Percentiles rank a stretch among this genome's conserved stretches.
Conservation (phyloP, 768 basidiomycete genomes). For the Neoboletus magnificus region DNA sequence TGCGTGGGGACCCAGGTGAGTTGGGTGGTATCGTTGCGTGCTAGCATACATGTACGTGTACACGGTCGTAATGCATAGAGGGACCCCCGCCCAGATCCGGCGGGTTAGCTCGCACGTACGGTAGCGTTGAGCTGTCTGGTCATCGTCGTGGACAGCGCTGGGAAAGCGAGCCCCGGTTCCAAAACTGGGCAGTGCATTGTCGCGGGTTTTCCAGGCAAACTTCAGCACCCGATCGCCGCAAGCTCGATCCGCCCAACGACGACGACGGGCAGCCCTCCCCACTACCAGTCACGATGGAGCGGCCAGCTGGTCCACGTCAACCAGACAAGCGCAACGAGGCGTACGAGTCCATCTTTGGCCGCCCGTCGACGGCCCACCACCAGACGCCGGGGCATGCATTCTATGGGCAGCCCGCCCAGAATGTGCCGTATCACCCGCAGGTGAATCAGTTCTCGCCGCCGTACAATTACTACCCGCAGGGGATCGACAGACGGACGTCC, state of each 20-base stretch:
- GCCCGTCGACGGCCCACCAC: slow-evolving; percentile 61
- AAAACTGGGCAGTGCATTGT: slow-evolving; percentile 23
- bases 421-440: slow-evolving; percentile 19
- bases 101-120: not conserved
- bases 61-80: slow-evolving; percentile 3
- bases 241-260: slow-evolving; percentile 1
- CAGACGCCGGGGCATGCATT: slow-evolving; percentile 19
- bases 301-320: slow-evolving; percentile 56
- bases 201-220: slow-evolving; percentile 12
- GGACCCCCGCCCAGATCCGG: not conserved
- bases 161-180: slow-evolving; percentile 12
- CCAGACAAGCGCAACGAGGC: slow-evolving; percentile 76
- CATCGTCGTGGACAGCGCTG: slow-evolving; percentile 4
- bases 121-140: not conserved
- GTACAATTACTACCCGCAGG: slow-evolving; percentile 39
- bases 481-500: slow-evolving; percentile 48
- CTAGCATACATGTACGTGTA: slow-evolving; percentile 11
- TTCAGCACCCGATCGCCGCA: slow-evolving; percentile 5
- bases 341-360: slow-evolving; percentile 86
- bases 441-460: slow-evolving; percentile 34
- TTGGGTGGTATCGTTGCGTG: not conserved
- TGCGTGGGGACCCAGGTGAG: slow-evolving; percentile 25
- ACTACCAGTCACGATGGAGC: slow-evolving; percentile 40
- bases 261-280: not conserved
- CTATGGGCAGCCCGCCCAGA: slow-evolving; percentile 18